Evolutionary conservation across 2,329 filamentous ascomycete genomes (phyloP), one percentile per base, ranked within the genome.

Genomic region (Ceratocystis harringtonii): DNA sequence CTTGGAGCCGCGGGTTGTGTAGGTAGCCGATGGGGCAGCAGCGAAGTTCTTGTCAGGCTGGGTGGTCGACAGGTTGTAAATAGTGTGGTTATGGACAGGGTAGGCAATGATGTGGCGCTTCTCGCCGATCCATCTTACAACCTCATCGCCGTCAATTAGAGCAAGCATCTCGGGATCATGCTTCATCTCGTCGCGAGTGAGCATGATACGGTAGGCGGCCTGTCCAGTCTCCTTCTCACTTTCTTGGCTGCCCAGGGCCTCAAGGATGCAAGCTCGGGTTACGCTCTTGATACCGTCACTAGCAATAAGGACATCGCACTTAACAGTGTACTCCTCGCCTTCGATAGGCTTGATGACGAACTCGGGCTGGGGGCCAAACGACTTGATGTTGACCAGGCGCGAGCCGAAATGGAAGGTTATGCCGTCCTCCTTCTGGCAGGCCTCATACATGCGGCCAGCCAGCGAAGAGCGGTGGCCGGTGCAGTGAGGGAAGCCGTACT

Each of bases 181-280:
- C 65, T 79, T 74, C 82, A 92, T 87, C 67, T 86, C 79, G 36
- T 83, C 79, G 12, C 88, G 82, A 1, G 80, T 82, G 19, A 92
- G 79, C 82, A 92, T 87, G 74, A 92, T 89, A 12, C 88, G 83
- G 76, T 92, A 92, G 2, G 87, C 87, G 0, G 89, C 88, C 75
- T 91, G 86, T 3, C 86, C 84, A 0, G 88, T 90, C 68, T 89
- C 86, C 67, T 84, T 77, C 70, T 86, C 82, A 64, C 82, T 77
- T 25, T 80, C 80, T 5, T 75, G 73, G 68, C 80, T 76, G 55
- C 79, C 78, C 1, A 83, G 75, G 52, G 77, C 75, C 44, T 77
- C 74, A 1, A 89, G 79, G 72, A 89, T 78, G 45, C 79, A 75
- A 6, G 77, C 75, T 41, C 81, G 78, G 22, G 77, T 75, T 7